These are phyloP conservation scores for Pseudonitzschia pungens DNA, from an alignment of 108 stramenopile genomes.

Conservation along the genomic window DNA sequence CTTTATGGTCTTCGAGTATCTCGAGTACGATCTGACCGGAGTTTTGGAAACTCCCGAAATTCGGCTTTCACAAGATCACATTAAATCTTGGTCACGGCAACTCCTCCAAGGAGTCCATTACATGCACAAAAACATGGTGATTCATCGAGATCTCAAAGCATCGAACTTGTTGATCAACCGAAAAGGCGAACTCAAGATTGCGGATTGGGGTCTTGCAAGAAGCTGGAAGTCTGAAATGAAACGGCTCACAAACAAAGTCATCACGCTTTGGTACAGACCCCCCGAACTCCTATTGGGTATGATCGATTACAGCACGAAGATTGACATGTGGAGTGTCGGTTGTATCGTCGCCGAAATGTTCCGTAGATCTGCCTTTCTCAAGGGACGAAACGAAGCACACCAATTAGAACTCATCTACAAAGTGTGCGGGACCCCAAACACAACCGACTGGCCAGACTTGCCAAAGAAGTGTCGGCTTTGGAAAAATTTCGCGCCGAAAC, in stretches of 20 bases:
- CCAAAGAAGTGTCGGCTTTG: slow-evolving; percentile 70
- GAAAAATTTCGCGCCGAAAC: slow-evolving; percentile 70
- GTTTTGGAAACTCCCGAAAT: slow-evolving; percentile 85
- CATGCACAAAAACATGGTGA: slow-evolving; percentile 93
- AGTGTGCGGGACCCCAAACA: slow-evolving; percentile 74
- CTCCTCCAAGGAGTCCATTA: slow-evolving; percentile 88
- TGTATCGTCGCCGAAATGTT: slow-evolving; percentile 97
- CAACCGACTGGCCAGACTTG: slow-evolving; percentile 74
- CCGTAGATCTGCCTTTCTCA: slow-evolving; percentile 77
- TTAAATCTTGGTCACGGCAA: slow-evolving; percentile 92
- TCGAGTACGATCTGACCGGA: slow-evolving; percentile 88
- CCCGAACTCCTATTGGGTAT: slow-evolving; percentile 92
- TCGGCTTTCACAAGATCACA: slow-evolving; percentile 77
- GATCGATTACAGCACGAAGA: slow-evolving; percentile 79
- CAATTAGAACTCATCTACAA: slow-evolving; percentile 85
- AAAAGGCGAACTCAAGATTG: slow-evolving; percentile 91
- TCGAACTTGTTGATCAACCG: slow-evolving; percentile 91
- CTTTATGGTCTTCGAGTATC: slow-evolving; percentile 96
- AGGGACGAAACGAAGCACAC: slow-evolving; percentile 68
- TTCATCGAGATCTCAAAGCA: slow-evolving; percentile 94
- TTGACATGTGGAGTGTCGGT: slow-evolving; percentile 98
- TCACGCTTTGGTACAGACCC: slow-evolving; percentile 97
- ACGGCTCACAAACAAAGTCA: slow-evolving; percentile 90
- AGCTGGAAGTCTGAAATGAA: slow-evolving; percentile 88
- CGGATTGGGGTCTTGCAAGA: slow-evolving; percentile 94